These are phyloP conservation scores for Chimonanthus salicifolius DNA, from an alignment of 164 flowering plant species.

Conservation along the genomic window DNA sequence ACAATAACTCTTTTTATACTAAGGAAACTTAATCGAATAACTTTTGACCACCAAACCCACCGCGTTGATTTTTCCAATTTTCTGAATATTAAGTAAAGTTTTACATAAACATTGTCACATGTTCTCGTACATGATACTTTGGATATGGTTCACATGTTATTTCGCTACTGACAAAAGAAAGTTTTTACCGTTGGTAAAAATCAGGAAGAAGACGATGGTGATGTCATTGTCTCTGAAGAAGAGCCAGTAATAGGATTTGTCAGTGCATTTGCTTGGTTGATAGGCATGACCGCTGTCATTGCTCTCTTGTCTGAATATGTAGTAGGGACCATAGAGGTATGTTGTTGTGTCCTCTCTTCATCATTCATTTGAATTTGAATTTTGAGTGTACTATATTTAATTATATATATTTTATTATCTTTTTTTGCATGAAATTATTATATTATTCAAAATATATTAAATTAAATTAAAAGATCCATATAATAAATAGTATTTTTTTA, in stretches of 20 bases:
- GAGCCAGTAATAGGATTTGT: conserved; percentile 60
- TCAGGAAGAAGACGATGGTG: conserved; percentile 28
- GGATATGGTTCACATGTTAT: neutral
- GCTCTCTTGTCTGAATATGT: conserved; percentile 81
- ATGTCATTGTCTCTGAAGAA: conserved; percentile 30
- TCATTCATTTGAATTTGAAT: too few species aligned
- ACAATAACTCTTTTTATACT: too few species aligned
- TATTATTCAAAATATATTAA: too few species aligned
- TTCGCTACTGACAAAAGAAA: neutral
- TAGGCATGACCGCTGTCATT: conserved; percentile 58
- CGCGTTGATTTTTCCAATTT: too few species aligned
- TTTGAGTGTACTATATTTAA: neutral
- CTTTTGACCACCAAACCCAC: too few species aligned
- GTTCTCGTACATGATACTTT: neutral
- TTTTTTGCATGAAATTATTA: too few species aligned
- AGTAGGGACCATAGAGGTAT: conserved; percentile 86
- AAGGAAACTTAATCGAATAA: too few species aligned
- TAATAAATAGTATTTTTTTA: too few species aligned
- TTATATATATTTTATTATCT: neutral
- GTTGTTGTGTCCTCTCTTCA: neutral
- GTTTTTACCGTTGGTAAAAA: neutral
- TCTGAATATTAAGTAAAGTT: too few species aligned
- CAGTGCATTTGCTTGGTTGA: conserved; percentile 67
- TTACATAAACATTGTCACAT: neutral
- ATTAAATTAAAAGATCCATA: too few species aligned